phyloP scores from a whole-genome alignment of 2,329 filamentous ascomycete species.

The Xylaria digitata region DNA sequence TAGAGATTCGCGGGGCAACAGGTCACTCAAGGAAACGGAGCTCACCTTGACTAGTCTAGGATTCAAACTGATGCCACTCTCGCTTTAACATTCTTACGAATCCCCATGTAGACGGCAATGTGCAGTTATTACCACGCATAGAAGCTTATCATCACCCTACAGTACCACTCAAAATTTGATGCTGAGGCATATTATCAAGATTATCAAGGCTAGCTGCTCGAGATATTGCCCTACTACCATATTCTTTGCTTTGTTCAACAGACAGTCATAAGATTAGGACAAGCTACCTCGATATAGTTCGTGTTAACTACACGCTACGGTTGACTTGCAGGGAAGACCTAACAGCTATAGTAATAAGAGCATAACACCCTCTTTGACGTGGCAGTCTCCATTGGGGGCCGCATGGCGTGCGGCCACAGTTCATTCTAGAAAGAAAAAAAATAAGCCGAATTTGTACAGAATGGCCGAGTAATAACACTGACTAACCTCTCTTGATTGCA shows the following conservation, averaged over 20 bases:
- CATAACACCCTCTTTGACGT: constrained; percentile 49
- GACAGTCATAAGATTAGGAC: constrained; percentile 11
- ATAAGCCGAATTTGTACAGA: constrained; percentile 44
- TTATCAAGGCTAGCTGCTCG: neutral
- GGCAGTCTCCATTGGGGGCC: constrained; percentile 48
- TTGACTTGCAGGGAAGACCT: constrained; percentile 39
- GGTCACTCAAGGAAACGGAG: constrained; percentile 40
- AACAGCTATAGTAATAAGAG: constrained; percentile 43
- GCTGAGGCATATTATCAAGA: neutral
- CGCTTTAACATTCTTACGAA: constrained; percentile 33
- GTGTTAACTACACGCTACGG: constrained; percentile 43
- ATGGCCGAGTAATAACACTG: constrained; percentile 43
- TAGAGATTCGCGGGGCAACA: constrained; percentile 44
- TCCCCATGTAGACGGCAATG: constrained; percentile 45
- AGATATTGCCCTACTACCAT: constrained; percentile 1
- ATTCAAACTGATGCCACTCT: constrained; percentile 44
- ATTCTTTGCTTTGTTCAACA: constrained; percentile 15
- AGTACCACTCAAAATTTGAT: constrained; percentile 19
- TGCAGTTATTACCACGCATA: constrained; percentile 44
- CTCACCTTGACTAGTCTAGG: constrained; percentile 45
- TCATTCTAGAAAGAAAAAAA: constrained; percentile 45
- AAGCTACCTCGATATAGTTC: constrained; percentile 18
- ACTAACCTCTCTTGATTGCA: constrained; percentile 42
- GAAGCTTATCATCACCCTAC: constrained; percentile 36
- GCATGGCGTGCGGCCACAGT: constrained; percentile 44